Evolutionary conservation across 805 yeast species (phyloP).

Genomic region (Barnettozyma populi): DNA sequence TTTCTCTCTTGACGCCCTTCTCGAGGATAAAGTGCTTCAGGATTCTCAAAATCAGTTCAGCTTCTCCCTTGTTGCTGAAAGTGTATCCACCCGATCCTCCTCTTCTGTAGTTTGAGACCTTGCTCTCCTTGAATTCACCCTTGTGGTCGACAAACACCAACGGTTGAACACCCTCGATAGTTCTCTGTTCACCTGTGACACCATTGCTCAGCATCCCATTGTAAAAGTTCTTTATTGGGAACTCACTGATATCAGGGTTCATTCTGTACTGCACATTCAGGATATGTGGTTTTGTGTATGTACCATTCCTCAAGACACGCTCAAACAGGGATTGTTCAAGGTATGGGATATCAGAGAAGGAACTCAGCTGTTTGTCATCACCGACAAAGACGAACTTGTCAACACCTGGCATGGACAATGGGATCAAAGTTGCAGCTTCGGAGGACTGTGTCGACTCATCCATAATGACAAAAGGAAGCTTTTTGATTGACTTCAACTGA

Average conservation of each 20-base stretch:
- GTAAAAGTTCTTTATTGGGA: constrained; percentile 50
- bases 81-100: constrained; percentile 49
- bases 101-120: constrained; percentile 40
- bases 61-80: constrained; percentile 52
- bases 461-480: constrained; percentile 68
- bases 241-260: constrained; percentile 60
- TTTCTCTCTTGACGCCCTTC: constrained; percentile 41
- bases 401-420: constrained; percentile 63
- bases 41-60: constrained; percentile 39
- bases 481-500: constrained; percentile 51
- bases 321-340: constrained; percentile 65
- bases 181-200: constrained; percentile 46
- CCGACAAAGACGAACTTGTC: constrained; percentile 67
- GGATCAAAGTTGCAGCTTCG: constrained; percentile 66
- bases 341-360: constrained; percentile 64
- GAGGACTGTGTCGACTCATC: constrained; percentile 78
- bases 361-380: constrained; percentile 69
- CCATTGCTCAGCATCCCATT: constrained; percentile 50
- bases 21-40: constrained; percentile 48
- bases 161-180: constrained; percentile 45
- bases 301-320: constrained; percentile 56
- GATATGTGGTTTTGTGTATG: constrained; percentile 58
- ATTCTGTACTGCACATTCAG: constrained; percentile 64
- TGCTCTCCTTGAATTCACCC: constrained; percentile 41
- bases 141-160: constrained; percentile 56